Evolutionary conservation across 2,329 filamentous ascomycete genomes (phyloP).

Genomic region (Phyllosticta ampelicida): DNA sequence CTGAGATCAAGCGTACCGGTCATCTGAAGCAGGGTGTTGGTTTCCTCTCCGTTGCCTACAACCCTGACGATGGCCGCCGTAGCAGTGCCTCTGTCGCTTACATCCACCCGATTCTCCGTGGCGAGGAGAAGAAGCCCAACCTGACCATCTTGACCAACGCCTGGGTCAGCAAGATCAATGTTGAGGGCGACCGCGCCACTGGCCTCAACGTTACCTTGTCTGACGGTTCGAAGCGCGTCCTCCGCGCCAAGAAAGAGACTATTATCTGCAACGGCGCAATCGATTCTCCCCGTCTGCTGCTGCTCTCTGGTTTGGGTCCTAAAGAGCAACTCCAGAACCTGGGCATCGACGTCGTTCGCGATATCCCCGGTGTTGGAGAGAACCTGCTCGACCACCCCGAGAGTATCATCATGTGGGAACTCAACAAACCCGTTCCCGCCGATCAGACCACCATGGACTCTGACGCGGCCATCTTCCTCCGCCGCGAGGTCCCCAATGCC

Average conservation of each 20-base stretch:
- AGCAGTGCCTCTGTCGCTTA: constrained; percentile 85
- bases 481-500: constrained; percentile 62
- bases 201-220: constrained; percentile 61
- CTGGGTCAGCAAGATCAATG: constrained; percentile 74
- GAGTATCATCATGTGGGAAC: constrained; percentile 62
- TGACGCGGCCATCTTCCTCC: constrained; percentile 79
- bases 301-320: constrained; percentile 41
- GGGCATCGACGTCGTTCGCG: constrained; percentile 44
- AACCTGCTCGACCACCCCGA: constrained; percentile 57
- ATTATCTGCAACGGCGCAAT: constrained; percentile 71
- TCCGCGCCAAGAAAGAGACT: constrained; percentile 60
- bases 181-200: constrained; percentile 58
- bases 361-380: constrained; percentile 52
- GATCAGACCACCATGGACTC: constrained; percentile 88
- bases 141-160: constrained; percentile 78
- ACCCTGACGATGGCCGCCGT: constrained; percentile 74
- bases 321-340: constrained; percentile 37
- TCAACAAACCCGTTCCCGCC: constrained; percentile 63
- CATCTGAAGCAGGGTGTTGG: constrained; percentile 66
- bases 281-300: constrained; percentile 62
- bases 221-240: constrained; percentile 43
- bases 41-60: constrained; percentile 86
- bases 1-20: constrained; percentile 64
- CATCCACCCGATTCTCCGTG: constrained; percentile 80
- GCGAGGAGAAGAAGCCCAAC: constrained; percentile 73